Percentiles rank a stretch among this genome's conserved stretches.
Evolutionary conservation across 2,329 filamentous ascomycete genomes (phyloP).

Genomic region (Ambrosiella cleistominuta): DNA sequence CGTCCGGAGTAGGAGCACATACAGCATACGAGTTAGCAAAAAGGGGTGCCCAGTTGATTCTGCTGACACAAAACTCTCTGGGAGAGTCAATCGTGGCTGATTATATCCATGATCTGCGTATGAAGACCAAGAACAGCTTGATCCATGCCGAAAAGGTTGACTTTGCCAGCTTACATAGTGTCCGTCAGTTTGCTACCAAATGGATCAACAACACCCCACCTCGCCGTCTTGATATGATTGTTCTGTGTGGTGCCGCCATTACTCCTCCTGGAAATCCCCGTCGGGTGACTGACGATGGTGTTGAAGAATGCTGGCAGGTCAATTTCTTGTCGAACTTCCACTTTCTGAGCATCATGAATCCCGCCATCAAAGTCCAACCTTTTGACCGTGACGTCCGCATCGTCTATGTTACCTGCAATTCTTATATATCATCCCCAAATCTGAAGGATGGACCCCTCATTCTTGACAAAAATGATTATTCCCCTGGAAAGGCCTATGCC

Average conservation of each 20-base stretch:
- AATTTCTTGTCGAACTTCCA: conserved; percentile 97
- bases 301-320: conserved; percentile 83
- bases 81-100: conserved; percentile 81
- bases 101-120: conserved; percentile 75
- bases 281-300: conserved; percentile 52
- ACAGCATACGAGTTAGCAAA: conserved; percentile 57
- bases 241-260: conserved; percentile 68
- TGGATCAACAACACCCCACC: conserved; percentile 95
- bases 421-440: conserved; percentile 65
- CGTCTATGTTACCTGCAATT: conserved; percentile 70
- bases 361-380: conserved; percentile 77
- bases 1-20: conserved; percentile 74
- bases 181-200: conserved; percentile 84
- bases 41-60: conserved; percentile 75
- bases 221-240: conserved; percentile 72
- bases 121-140: conserved; percentile 60
- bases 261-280: conserved; percentile 48
- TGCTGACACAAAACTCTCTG: conserved; percentile 68
- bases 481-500: conserved; percentile 41
- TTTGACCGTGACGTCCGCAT: conserved; percentile 85
- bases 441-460: conserved; percentile 30
- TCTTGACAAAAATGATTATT: conserved; percentile 33
- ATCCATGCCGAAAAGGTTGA: conserved; percentile 95
- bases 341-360: conserved; percentile 74
- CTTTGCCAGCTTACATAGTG: conserved; percentile 69